phyloP scores from a whole-genome alignment of 768 basidiomycete species.

The Scleroderma bovista region DNA sequence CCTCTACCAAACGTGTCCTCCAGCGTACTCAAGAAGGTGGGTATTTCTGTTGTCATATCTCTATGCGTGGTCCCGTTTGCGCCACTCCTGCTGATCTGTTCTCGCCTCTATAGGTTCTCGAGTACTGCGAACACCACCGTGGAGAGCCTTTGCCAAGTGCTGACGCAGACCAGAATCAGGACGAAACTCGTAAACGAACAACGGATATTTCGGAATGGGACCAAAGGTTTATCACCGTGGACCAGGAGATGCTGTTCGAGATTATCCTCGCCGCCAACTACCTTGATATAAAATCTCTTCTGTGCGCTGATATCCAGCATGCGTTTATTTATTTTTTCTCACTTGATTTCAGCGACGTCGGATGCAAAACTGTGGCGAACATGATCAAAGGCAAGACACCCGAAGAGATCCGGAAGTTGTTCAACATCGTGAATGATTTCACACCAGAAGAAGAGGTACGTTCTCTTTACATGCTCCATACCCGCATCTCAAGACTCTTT shows the following conservation, averaged over 20 bases:
- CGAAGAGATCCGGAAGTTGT: conserved; percentile 97
- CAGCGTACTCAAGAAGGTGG: conserved; percentile 87
- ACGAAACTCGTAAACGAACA: conserved; percentile 96
- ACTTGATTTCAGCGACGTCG: conserved; percentile 68
- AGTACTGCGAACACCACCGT: conserved; percentile 99
- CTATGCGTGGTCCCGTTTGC: background rate
- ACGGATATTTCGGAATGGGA: conserved; percentile 99
- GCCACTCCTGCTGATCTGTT: conserved; percentile 5
- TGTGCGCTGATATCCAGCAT: conserved; percentile 48
- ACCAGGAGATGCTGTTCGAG: conserved; percentile 99
- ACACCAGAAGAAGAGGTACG: conserved; percentile 97
- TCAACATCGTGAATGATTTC: conserved; percentile 97
- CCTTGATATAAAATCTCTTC: conserved; percentile 96
- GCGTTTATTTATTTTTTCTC: background rate
- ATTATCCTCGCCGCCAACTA: conserved; percentile 99
- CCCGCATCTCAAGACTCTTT: background rate
- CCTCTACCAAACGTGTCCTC: conserved; percentile 93
- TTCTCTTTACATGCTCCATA: conserved; percentile 10
- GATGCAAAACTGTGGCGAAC: conserved; percentile 98
- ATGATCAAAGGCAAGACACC: conserved; percentile 99
- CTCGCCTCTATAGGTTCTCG: conserved; percentile 65
- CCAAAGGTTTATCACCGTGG: conserved; percentile 96
- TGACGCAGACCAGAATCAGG: conserved; percentile 75
- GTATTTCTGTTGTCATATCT: conserved; percentile 6
- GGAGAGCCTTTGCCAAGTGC: conserved; percentile 91